Conservation (phyloP, 106 monocot genomes). For the Dioscorea alata region DNA sequence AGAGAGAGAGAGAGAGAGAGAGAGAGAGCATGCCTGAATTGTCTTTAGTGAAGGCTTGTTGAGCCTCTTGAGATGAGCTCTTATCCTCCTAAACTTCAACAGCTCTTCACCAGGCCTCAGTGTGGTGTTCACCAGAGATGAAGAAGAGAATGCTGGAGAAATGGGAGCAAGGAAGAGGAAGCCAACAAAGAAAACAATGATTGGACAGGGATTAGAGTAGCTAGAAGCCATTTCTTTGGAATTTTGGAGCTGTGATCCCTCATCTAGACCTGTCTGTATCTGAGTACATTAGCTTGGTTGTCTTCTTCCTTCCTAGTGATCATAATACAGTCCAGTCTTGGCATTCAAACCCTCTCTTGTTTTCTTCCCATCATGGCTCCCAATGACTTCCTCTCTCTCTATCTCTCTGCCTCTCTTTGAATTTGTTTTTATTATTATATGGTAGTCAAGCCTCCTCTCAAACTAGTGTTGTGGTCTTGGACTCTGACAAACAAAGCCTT, state of each 20-base stretch:
- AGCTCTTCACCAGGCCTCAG: conserved; percentile 42
- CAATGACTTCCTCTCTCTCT: neutral
- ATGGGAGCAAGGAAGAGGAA: conserved; percentile 41
- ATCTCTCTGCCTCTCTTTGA: neutral
- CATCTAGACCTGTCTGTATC: conserved; percentile 57
- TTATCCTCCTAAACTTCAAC: conserved; percentile 40
- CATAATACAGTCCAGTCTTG: conserved; percentile 14
- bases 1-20: neutral
- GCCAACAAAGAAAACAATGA: conserved; percentile 25
- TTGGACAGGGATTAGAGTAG: conserved; percentile 11
- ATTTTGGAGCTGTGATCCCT: conserved; percentile 23
- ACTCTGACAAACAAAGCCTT: conserved; percentile 13
- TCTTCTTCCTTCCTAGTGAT: conserved; percentile 22
- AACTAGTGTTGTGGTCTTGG: conserved; percentile 9
- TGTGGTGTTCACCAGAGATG: conserved; percentile 23
- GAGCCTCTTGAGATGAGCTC: conserved; percentile 48
- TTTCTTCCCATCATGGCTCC: conserved; percentile 2
- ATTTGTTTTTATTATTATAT: conserved; percentile 7
- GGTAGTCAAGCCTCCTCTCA: conserved; percentile 7
- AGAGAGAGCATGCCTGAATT: conserved; percentile 53
- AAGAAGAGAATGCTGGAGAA: conserved; percentile 1
- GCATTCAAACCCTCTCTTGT: conserved; percentile 7
- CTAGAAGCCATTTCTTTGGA: conserved; percentile 46
- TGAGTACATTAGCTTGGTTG: conserved; percentile 27
- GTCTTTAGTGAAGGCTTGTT: conserved; percentile 69